phyloP scores from a whole-genome alignment of 2,329 filamentous ascomycete genomes.

The Setomelanomma holmii region DNA sequence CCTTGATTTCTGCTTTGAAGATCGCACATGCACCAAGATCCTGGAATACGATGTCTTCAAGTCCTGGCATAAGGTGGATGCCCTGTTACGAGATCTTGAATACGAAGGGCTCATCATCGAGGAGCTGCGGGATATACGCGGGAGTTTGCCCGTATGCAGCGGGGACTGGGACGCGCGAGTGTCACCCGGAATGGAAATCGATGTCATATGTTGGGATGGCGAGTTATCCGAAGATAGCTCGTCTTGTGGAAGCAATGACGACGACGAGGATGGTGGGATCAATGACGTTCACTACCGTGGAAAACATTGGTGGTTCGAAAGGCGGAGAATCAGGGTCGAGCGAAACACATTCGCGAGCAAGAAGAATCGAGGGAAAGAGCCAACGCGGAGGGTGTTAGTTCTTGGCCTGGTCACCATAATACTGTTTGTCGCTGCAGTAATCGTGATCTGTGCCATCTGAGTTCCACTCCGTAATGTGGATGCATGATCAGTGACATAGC shows the following conservation, averaged over 20 bases:
- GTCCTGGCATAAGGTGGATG: conserved; percentile 14
- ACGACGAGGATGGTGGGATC: not conserved
- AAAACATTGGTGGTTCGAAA: conserved; percentile 10
- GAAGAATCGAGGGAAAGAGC: not conserved
- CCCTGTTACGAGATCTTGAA: conserved; percentile 95
- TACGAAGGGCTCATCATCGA: conserved; percentile 86
- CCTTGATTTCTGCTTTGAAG: conserved; percentile 9
- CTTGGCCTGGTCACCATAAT: conserved; percentile 3
- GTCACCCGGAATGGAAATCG: conserved; percentile 16
- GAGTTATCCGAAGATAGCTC: not conserved
- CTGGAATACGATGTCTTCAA: conserved; percentile 18
- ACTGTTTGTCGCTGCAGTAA: not conserved
- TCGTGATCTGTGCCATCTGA: not conserved
- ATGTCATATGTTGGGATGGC: conserved; percentile 9
- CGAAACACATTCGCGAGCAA: not conserved
- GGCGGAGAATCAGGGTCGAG: conserved; percentile 14
- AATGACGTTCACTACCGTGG: too few species aligned
- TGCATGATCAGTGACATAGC: too few species aligned
- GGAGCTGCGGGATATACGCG: conserved; percentile 70
- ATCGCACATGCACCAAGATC: conserved; percentile 5
- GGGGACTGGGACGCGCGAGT: conserved; percentile 51
- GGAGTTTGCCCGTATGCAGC: conserved; percentile 93
- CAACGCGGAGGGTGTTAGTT: not conserved
- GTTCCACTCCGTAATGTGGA: too few species aligned
- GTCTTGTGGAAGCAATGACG: not conserved